Evolutionary conservation across 306 rosid species (phyloP).

Genomic region (Oxytropis ochrocephala): DNA sequence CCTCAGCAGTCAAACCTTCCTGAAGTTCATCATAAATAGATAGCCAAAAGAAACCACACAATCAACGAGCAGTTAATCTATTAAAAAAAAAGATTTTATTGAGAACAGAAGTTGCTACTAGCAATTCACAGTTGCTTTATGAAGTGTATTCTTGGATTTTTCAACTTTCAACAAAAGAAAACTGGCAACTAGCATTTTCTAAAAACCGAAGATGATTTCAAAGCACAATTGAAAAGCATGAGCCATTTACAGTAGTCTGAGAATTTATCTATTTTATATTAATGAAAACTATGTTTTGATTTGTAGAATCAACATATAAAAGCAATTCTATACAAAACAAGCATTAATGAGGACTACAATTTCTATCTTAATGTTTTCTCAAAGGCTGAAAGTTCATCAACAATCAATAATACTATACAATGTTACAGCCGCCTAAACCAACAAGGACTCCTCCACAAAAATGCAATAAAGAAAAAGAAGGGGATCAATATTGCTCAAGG

Average conservation of each 20-base stretch:
- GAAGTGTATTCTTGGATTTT: not conserved
- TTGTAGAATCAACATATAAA: not conserved
- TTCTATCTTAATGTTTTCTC: not conserved
- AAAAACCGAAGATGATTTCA: not conserved
- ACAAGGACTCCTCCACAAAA: not conserved
- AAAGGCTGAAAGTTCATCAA: not conserved
- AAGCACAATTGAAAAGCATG: not conserved
- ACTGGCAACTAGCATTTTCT: not conserved
- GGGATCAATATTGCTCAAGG: not conserved
- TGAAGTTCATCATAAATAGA: conserved; percentile 28
- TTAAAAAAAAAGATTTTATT: not conserved
- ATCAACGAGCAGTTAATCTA: not conserved
- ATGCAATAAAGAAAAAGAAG: not conserved
- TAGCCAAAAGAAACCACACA: conserved; percentile 7
- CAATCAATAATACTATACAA: not conserved
- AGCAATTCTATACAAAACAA: not conserved
- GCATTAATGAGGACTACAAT: not conserved
- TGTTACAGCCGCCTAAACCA: not conserved
- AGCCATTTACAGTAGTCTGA: not conserved
- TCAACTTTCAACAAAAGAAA: not conserved
- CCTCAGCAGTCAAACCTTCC: conserved; percentile 91
- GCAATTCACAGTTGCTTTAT: not conserved
- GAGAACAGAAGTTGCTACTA: not conserved
- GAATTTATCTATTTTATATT: not conserved
- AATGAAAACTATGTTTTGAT: not conserved